Percentiles rank a stretch among this genome's conserved stretches.
These are phyloP conservation scores for Cladophialophora carrionii DNA, from an alignment of 2,329 filamentous ascomycete genomes.

Conservation along the genomic window DNA sequence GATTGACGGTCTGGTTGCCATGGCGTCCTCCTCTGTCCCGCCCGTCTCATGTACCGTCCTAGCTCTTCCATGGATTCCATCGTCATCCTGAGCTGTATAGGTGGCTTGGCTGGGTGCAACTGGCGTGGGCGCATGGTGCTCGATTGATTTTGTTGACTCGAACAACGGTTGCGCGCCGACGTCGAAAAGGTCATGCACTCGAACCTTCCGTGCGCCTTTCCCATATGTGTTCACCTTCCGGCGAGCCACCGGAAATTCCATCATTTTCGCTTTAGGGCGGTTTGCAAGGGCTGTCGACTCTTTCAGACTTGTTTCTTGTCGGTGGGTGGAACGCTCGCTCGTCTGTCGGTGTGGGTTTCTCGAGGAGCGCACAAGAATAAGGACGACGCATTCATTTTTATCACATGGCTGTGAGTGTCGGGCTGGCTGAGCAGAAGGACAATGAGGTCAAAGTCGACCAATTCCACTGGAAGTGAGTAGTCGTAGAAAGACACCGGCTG, in stretches of 20 bases:
- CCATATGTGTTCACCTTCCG: conserved; percentile 48
- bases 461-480: background rate
- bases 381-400: background rate
- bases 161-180: conserved; percentile 10
- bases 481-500: background rate
- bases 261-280: conserved; percentile 24
- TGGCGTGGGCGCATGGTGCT: background rate
- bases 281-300: background rate
- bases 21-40: background rate
- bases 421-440: background rate
- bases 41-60: background rate
- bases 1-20: background rate
- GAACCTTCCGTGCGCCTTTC: conserved; percentile 35
- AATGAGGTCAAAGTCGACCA: background rate
- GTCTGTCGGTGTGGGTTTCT: background rate
- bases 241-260: conserved; percentile 31
- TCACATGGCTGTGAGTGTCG: background rate
- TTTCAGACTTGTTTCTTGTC: background rate
- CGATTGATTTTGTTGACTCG: conserved; percentile 6
- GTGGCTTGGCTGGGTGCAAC: background rate
- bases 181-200: conserved; percentile 35
- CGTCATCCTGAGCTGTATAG: background rate
- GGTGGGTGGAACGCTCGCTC: background rate
- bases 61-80: background rate
- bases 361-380: background rate